phyloP scores from a whole-genome alignment of 129 eudicot species.

The Centella asiatica region DNA sequence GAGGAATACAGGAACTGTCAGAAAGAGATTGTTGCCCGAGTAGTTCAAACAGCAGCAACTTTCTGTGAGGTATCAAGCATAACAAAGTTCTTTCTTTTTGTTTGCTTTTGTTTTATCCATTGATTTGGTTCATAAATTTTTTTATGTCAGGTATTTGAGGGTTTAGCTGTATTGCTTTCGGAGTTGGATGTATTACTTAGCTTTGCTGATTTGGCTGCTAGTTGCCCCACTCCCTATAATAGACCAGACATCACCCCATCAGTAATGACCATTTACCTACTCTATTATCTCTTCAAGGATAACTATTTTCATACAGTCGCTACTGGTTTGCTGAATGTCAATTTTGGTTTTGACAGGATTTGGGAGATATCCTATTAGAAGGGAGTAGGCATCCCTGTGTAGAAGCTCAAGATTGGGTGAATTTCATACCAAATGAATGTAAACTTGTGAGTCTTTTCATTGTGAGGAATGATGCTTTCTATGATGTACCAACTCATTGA shows the following conservation, averaged over 20 bases:
- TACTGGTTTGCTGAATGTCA: constrained; percentile 6
- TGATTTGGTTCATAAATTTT: constrained; percentile 8
- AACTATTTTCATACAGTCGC: not conserved
- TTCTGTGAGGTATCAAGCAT: constrained; percentile 65
- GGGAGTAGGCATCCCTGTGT: constrained; percentile 98
- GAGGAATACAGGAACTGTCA: constrained; percentile 86
- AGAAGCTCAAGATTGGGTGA: constrained; percentile 99
- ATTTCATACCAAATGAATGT: constrained; percentile 92
- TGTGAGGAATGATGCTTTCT: constrained; percentile 2
- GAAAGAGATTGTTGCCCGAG: constrained; percentile 74
- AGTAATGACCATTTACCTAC: constrained; percentile 29
- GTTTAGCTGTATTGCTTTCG: constrained; percentile 58
- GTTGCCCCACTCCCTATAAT: constrained; percentile 77
- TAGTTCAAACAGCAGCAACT: constrained; percentile 59
- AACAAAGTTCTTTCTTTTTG: not conserved
- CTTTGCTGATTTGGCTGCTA: constrained; percentile 93
- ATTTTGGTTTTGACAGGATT: constrained; percentile 49
- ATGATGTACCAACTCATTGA: constrained; percentile 1
- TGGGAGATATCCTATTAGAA: constrained; percentile 87
- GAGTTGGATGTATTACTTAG: constrained; percentile 93
- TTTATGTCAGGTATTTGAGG: constrained; percentile 67
- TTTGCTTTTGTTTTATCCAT: not conserved
- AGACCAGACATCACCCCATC: constrained; percentile 75
- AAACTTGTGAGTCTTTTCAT: constrained; percentile 68
- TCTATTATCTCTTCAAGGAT: constrained; percentile 1